Evolutionary conservation across 306 rosid species (phyloP).

Genomic region (Sicyos edulis): DNA sequence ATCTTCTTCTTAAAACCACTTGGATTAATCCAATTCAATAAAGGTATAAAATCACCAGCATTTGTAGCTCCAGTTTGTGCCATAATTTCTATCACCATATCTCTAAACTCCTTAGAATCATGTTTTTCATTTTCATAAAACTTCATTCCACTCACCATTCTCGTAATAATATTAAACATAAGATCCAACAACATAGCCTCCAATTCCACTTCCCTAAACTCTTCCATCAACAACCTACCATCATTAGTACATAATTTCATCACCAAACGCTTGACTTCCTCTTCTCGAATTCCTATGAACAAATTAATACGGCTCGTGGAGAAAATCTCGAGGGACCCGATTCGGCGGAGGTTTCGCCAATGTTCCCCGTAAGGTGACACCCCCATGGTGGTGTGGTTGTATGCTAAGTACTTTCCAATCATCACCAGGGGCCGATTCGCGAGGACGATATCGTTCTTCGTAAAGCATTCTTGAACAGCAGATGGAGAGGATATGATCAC

Average conservation of each 20-base stretch:
- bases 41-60: slow-evolving; percentile 14
- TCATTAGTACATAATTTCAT: background rate
- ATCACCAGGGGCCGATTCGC: background rate
- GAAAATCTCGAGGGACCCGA: background rate
- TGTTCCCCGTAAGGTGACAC: background rate
- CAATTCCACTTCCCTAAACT: too few relatives aligned
- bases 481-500: background rate
- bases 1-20: slow-evolving; percentile 15
- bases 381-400: background rate
- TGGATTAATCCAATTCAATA: slow-evolving; percentile 9
- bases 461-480: background rate
- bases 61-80: background rate
- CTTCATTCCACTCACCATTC: background rate
- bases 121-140: background rate
- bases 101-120: background rate
- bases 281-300: background rate
- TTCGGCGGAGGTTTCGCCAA: slow-evolving; percentile 15
- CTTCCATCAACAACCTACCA: background rate
- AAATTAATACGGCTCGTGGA: background rate
- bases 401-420: background rate
- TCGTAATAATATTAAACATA: background rate
- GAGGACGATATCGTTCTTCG: background rate
- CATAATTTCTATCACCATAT: slow-evolving; percentile 1
- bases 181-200: background rate
- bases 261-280: background rate